phyloP scores from a whole-genome alignment of 2,329 filamentous ascomycete species.

The Xylaria digitata region DNA sequence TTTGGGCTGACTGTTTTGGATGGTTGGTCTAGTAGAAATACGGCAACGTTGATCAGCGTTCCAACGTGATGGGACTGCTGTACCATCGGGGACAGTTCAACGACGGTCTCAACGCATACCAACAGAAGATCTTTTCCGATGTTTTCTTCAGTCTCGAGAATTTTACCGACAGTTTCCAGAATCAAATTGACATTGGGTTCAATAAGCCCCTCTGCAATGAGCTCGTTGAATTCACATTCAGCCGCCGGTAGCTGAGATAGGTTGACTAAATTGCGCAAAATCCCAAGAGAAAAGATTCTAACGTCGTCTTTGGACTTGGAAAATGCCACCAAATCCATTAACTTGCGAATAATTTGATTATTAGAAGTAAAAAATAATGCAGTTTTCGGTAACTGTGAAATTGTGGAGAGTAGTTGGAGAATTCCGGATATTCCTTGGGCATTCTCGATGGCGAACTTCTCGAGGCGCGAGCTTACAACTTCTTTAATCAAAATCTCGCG shows the following conservation, averaged over 20 bases:
- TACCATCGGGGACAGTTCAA: constrained; percentile 78
- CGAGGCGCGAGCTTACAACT: constrained; percentile 79
- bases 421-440: constrained; percentile 89
- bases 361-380: constrained; percentile 74
- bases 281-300: constrained; percentile 81
- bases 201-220: constrained; percentile 67
- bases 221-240: constrained; percentile 67
- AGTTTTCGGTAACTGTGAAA: constrained; percentile 75
- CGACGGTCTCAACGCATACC: constrained; percentile 80
- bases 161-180: constrained; percentile 73
- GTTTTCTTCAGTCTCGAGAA: constrained; percentile 68
- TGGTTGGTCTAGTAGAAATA: constrained; percentile 87
- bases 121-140: constrained; percentile 81
- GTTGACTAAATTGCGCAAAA: constrained; percentile 76
- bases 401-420: constrained; percentile 82
- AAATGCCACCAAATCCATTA: constrained; percentile 78
- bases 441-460: constrained; percentile 84
- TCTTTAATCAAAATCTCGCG: constrained; percentile 77
- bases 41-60: constrained; percentile 82
- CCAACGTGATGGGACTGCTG: constrained; percentile 74
- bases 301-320: constrained; percentile 87
- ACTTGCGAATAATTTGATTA: constrained; percentile 72
- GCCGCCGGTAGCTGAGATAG: constrained; percentile 66
- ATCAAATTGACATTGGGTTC: constrained; percentile 69
- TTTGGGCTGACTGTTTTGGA: constrained; percentile 82